Evolutionary conservation across 306 rosid species (phyloP).

Genomic region (Bauhinia variegata): DNA sequence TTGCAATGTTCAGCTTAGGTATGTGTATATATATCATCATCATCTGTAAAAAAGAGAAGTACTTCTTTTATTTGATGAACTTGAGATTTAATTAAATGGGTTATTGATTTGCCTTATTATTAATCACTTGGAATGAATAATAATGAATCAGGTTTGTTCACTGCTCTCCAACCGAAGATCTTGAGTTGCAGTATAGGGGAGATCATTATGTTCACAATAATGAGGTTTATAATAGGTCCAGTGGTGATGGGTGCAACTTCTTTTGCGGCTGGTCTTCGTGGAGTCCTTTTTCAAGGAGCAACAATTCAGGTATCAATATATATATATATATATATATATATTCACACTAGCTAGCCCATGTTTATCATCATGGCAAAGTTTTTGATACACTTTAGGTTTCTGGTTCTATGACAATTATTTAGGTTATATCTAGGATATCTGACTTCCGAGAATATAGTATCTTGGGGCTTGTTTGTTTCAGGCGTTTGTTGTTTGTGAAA

Average conservation of each 20-base stretch:
- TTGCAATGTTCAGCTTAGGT: conserved; percentile 41
- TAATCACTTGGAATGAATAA: not conserved
- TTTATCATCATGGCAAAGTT: no score
- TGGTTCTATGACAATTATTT: no score
- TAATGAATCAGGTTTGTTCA: conserved; percentile 32
- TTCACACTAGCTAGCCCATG: no score
- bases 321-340: no score
- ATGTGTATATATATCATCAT: not conserved
- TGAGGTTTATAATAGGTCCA: conserved; percentile 37
- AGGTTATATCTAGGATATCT: no score
- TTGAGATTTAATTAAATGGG: not conserved
- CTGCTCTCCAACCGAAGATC: conserved; percentile 33
- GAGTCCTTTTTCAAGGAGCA: conserved; percentile 28
- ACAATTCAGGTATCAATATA: conserved; percentile 38
- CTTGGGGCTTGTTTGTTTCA: no score
- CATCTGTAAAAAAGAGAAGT: not conserved
- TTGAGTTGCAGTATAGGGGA: conserved; percentile 11
- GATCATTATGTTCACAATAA: not conserved
- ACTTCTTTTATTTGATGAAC: not conserved
- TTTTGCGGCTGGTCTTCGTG: conserved; percentile 31
- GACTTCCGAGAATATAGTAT: no score
- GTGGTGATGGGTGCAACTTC: conserved; percentile 38
- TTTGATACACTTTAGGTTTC: no score
- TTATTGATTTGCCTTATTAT: not conserved
- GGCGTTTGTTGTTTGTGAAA: no score